Percentiles rank a stretch among this genome's conserved stretches.
Evolutionary conservation across 2,329 filamentous ascomycete species (phyloP).

Genomic region (Paraphaeosphaeria sporulosa): DNA sequence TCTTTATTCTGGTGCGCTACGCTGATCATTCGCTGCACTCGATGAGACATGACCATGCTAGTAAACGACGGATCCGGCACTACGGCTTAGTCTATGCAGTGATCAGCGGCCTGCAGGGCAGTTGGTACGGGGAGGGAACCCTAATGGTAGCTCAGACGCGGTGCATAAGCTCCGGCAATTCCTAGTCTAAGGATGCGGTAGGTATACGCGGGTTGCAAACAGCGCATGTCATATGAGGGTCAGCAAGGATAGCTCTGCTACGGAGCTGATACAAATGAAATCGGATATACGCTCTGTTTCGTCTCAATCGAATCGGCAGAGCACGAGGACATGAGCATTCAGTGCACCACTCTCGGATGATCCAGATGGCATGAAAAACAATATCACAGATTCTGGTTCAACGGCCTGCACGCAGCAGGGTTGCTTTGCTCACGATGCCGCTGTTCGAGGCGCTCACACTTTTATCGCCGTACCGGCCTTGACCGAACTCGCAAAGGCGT

Average conservation of each 20-base stretch:
- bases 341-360: too few relatives aligned
- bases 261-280: neutral
- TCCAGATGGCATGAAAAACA: too few relatives aligned
- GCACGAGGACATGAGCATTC: neutral
- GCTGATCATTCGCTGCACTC: neutral
- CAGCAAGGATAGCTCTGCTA: neutral
- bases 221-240: neutral
- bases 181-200: neutral
- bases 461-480: neutral
- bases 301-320: neutral
- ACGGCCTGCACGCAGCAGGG: neutral
- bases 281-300: neutral
- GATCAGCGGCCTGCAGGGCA: conserved; percentile 1
- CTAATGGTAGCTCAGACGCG: neutral
- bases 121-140: neutral
- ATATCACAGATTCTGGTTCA: neutral
- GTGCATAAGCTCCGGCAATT: conserved; percentile 7
- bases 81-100: conserved; percentile 7
- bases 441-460: neutral
- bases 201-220: neutral
- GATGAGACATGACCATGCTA: neutral
- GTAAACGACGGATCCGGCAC: neutral
- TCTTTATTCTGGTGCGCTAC: neutral
- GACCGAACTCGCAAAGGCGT: neutral
- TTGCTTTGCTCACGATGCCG: neutral